Conservation (phyloP, 345 rosid genomes). For the Citrus sp. region DNA sequence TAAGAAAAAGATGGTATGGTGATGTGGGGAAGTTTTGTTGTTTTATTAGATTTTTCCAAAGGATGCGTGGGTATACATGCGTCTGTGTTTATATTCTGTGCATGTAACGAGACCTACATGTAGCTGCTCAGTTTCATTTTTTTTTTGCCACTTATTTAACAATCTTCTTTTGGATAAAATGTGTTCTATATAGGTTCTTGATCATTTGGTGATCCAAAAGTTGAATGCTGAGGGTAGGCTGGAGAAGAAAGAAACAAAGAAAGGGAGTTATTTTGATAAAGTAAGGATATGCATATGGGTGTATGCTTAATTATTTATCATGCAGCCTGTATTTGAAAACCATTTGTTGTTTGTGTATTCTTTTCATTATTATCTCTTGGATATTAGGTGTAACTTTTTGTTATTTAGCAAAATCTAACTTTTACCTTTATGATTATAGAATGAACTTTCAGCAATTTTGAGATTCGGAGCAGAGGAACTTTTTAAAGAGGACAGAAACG, state of each 20-base stretch:
- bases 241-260: constrained; percentile 97
- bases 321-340: not conserved
- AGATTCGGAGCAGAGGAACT: constrained; percentile 99
- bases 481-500: constrained; percentile 92
- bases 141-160: not conserved
- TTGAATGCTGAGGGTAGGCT: constrained; percentile 98
- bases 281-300: constrained; percentile 36
- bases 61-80: not conserved
- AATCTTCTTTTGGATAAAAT: constrained; percentile 2
- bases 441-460: constrained; percentile 94
- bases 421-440: constrained; percentile 40
- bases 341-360: not conserved
- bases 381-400: not conserved
- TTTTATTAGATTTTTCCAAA: constrained; percentile 10
- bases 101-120: not conserved
- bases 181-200: constrained; percentile 71
- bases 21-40: not conserved
- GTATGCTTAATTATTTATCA: not conserved
- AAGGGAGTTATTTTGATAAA: constrained; percentile 87
- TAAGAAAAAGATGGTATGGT: constrained; percentile 90
- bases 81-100: not conserved
- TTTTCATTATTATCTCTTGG: not conserved
- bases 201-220: constrained; percentile 98
- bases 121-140: not conserved
- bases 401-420: not conserved